Conservation (phyloP, 345 rosid species). For the Rhodomyrtus tomentosa region DNA sequence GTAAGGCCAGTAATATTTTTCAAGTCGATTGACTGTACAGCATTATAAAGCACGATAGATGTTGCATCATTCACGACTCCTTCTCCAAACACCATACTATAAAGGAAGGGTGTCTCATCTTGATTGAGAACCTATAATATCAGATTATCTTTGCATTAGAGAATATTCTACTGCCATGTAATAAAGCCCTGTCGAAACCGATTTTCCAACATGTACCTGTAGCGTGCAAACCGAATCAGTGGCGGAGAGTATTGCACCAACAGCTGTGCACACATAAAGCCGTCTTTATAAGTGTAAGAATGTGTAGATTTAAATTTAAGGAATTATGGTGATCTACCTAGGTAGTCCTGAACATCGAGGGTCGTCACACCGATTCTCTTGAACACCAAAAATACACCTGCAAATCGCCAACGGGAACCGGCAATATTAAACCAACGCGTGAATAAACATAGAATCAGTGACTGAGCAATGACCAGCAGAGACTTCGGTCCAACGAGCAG, state of each 20-base stretch:
- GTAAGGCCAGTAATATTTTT: conserved; percentile 16
- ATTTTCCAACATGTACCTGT: conserved; percentile 25
- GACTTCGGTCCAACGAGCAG: background rate
- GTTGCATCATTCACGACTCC: conserved; percentile 83
- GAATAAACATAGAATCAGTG: background rate
- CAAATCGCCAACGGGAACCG: background rate
- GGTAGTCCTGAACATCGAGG: conserved; percentile 26
- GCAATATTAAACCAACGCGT: background rate
- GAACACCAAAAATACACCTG: conserved; percentile 35
- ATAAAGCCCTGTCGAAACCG: background rate
- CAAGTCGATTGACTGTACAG: conserved; percentile 43
- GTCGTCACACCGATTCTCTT: conserved; percentile 30
- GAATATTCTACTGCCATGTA: background rate
- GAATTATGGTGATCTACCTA: conserved; percentile 17
- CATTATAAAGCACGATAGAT: conserved; percentile 60
- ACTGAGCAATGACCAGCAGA: background rate
- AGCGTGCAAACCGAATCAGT: conserved; percentile 77
- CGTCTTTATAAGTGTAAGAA: background rate
- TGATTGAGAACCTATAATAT: conserved; percentile 55
- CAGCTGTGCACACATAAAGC: conserved; percentile 24
- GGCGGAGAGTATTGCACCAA: conserved; percentile 67
- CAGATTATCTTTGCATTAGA: background rate
- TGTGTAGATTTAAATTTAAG: background rate
- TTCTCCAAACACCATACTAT: conserved; percentile 64
- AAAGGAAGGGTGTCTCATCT: conserved; percentile 73